Conservation (phyloP, 768 basidiomycete species). For the Flagelloscypha sp. region DNA sequence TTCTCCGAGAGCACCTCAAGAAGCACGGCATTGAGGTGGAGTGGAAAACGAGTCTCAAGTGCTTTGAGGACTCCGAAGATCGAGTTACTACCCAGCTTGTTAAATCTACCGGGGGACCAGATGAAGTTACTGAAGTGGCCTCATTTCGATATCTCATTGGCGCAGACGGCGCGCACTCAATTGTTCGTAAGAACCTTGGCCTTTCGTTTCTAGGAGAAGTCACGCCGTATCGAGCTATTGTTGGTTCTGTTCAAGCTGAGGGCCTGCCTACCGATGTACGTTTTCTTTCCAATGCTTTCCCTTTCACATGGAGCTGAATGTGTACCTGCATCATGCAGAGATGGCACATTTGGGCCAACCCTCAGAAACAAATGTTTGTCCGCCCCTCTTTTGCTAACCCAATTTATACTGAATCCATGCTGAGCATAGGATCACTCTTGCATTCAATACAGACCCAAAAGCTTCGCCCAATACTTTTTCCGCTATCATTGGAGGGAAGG, state of each 20-base stretch:
- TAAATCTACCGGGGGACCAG: slow-evolving; percentile 13
- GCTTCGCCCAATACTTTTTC: too few species aligned
- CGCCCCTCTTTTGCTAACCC: too few species aligned
- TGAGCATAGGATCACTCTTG: too few species aligned
- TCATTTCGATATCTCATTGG: slow-evolving; percentile 6
- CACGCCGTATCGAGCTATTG: slow-evolving; percentile 15
- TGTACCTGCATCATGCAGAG: slow-evolving; percentile 7
- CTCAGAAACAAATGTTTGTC: slow-evolving; percentile 10
- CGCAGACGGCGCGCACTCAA: slow-evolving; percentile 10
- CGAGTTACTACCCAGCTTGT: slow-evolving; percentile 28
- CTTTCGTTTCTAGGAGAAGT: slow-evolving; percentile 13
- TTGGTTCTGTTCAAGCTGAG: slow-evolving; percentile 31
- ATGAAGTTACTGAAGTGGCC: slow-evolving; percentile 19
- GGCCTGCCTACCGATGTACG: slow-evolving; percentile 19
- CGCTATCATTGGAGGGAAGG: too few species aligned
- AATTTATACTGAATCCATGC: too few species aligned
- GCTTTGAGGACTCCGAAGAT: slow-evolving; percentile 30
- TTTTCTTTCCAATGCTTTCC: slow-evolving; percentile 18
- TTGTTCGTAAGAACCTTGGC: slow-evolving; percentile 9
- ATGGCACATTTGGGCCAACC: slow-evolving; percentile 17
- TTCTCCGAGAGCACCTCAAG: slow-evolving; percentile 26
- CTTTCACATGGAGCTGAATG: not conserved
- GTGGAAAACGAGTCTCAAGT: slow-evolving; percentile 35
- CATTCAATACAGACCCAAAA: too few species aligned
- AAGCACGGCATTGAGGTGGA: slow-evolving; percentile 29